These are phyloP conservation scores for Carnegiea gigantea DNA, from an alignment of 179 eudicot species.

Conservation along the genomic window DNA sequence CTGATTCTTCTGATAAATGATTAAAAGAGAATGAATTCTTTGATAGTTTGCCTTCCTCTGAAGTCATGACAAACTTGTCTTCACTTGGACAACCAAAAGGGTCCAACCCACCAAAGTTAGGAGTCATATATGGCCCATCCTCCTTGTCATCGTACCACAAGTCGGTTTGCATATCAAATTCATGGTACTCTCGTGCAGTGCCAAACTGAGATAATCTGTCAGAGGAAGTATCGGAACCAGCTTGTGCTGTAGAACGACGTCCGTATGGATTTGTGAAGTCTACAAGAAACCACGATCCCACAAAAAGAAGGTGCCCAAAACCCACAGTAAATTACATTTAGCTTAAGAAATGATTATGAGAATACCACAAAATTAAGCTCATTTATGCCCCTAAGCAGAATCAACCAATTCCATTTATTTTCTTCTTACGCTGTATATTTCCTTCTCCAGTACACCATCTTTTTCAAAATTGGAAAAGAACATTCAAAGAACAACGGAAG, in stretches of 20 bases:
- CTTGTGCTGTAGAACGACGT: constrained; percentile 38
- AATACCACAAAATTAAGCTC: not conserved
- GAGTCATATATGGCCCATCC: constrained; percentile 63
- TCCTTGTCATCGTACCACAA: constrained; percentile 82
- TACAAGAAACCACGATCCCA: constrained; percentile 30
- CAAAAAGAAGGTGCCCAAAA: not conserved
- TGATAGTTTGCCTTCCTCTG: constrained; percentile 39
- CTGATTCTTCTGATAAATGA: constrained; percentile 40
- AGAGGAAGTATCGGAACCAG: constrained; percentile 75
- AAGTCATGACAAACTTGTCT: constrained; percentile 81
- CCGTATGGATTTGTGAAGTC: constrained; percentile 85
- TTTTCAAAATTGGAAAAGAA: too few species aligned
- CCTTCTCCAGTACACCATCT: too few species aligned
- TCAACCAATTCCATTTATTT: not conserved
- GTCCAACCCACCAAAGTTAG: constrained; percentile 50
- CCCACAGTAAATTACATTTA: not conserved
- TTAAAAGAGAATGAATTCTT: constrained; percentile 34
- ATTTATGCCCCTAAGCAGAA: not conserved
- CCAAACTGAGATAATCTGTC: constrained; percentile 94
- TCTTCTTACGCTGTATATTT: not conserved
- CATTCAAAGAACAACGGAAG: not conserved
- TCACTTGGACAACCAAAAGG: constrained; percentile 66
- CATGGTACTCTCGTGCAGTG: constrained; percentile 84
- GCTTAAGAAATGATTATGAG: not conserved
- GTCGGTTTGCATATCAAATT: constrained; percentile 85